Evolutionary conservation across 495 filamentous ascomycete genomes (phyloP), one percentile per base, ranked within the genome.

Genomic region (Penicillium odoratum): DNA sequence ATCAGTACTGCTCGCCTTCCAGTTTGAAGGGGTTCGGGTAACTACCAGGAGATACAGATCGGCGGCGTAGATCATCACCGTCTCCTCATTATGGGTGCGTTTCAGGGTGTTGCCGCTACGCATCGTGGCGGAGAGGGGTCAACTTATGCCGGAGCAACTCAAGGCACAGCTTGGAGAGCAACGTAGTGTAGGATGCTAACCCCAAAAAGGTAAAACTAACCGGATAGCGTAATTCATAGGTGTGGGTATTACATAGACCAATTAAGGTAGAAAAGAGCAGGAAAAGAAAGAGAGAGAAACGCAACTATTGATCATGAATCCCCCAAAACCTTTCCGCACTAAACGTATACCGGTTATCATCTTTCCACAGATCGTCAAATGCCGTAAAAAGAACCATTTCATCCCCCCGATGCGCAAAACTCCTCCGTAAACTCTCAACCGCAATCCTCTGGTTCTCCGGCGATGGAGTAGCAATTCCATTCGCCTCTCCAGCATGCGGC

Each of bases 291-390:
- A 36, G 25, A 36, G n/a, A 52, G 18, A 51, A 44, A 40, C 3
- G 38, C 38, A 57, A 55, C 44, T 56, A 71, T 13, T 51, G 60
- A 34, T 59, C 31, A 33, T 68, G 43, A 48, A 91, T 81, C 7
- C 88, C 88, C 87, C 88, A 92, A 66, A 79, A 89, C 68, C 85
- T 82, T 75, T 93, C 90, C 3, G 88, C 82, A 53, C 78, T 79
- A 65, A 86, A 89, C 7, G 89, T 87, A 21, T 69, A 75, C 1
- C 72, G 64, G 36, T 75, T 82, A 57, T 91, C 83, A n/a, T 76
- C 64, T 76, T 96, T 94, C 92, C 92, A 96, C 42, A 72, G 15
- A 60, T 90, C 88, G 67, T 95, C 86, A 75, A 84, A 91, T 9
- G 88, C 83, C 29, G 83, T 86, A 71, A 93, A 93, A 3, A 93